phyloP scores from a whole-genome alignment of 2,329 filamentous ascomycete species.

The Phyllosticta ampelicida region DNA sequence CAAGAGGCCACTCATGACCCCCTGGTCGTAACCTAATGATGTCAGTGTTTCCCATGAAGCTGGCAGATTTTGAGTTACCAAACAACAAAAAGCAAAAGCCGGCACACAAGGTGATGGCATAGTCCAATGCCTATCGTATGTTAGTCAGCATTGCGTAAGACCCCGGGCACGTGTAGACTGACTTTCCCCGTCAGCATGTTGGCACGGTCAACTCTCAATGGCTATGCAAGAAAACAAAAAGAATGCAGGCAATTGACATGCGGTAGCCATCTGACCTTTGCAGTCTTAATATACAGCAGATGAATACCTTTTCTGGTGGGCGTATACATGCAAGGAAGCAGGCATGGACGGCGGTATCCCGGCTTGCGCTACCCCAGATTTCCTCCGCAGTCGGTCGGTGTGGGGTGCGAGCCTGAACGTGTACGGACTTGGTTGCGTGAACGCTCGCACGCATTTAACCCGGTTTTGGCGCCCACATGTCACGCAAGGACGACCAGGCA shows the following conservation, averaged over 20 bases:
- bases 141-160: not conserved
- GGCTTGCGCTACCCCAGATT: not conserved
- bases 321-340: not conserved
- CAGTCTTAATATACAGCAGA: not conserved
- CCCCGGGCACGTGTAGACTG: not conserved
- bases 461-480: not conserved
- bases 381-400: not conserved
- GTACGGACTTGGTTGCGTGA: not conserved
- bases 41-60: not conserved
- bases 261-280: not conserved
- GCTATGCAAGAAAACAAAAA: not conserved
- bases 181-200: constrained; percentile 8
- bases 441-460: not conserved
- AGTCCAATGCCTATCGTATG: not conserved
- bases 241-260: not conserved
- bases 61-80: not conserved
- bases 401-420: not conserved
- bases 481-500: not conserved
- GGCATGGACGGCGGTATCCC: not conserved
- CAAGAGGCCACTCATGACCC: constrained; percentile 28
- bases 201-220: not conserved
- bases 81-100: constrained; percentile 9
- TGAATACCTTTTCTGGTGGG: not conserved
- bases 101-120: constrained; percentile 9
- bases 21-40: constrained; percentile 28